Evolutionary conservation across 2,329 filamentous ascomycete genomes (phyloP).

Genomic region (Penicillium fuscoglaucum): DNA sequence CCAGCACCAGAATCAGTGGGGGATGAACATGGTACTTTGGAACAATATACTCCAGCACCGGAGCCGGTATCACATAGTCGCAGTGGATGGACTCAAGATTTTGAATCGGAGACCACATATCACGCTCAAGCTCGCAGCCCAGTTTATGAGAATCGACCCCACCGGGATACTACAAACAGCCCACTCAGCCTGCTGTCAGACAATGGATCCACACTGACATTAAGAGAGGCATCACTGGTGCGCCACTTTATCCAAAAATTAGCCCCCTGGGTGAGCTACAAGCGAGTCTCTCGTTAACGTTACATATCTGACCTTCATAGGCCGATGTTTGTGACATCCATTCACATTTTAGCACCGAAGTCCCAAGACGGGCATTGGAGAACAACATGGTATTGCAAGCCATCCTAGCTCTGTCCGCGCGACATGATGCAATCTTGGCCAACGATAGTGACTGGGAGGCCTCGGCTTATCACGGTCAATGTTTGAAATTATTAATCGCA

Average conservation of each 20-base stretch:
- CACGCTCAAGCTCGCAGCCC: not conserved
- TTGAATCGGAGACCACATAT: not conserved
- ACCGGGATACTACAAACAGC: constrained; percentile 7
- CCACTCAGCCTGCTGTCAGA: constrained; percentile 14
- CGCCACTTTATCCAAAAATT: constrained; percentile 38
- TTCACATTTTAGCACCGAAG: constrained; percentile 48
- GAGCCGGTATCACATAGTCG: not conserved
- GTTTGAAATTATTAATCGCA: constrained; percentile 49
- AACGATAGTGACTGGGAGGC: constrained; percentile 45
- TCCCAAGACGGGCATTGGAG: constrained; percentile 49
- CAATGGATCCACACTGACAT: constrained; percentile 19
- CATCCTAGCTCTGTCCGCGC: constrained; percentile 49
- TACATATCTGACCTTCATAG: constrained; percentile 18
- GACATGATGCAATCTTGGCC: constrained; percentile 46
- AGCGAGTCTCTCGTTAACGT: not conserved
- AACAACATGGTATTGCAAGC: constrained; percentile 51
- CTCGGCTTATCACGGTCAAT: constrained; percentile 48
- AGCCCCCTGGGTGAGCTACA: constrained; percentile 33
- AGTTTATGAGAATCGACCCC: not conserved
- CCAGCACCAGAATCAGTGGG: not conserved
- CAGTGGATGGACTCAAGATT: not conserved
- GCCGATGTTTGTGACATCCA: constrained; percentile 38
- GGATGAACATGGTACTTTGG: not conserved
- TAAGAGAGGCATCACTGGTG: constrained; percentile 37
- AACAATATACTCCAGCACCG: not conserved